phyloP scores from a whole-genome alignment of 768 basidiomycete species.

The Mycena filopes region DNA sequence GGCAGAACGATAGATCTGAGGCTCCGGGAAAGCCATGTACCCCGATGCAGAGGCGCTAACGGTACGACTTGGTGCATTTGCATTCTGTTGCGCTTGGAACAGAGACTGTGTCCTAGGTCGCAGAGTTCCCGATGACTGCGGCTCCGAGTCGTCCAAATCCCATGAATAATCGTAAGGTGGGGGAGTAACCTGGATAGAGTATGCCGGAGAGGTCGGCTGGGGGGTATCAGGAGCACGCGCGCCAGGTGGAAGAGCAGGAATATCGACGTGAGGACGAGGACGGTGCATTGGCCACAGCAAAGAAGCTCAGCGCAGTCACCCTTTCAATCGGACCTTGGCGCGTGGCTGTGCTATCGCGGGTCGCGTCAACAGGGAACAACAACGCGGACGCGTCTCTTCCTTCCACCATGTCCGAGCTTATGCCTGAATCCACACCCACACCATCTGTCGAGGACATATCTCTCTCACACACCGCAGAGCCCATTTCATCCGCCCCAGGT shows the following conservation, averaged over 20 bases:
- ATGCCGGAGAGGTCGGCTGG: conserved; percentile 23
- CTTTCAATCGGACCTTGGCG: background rate
- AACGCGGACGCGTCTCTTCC: background rate
- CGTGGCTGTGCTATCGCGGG: background rate
- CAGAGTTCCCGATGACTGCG: conserved; percentile 33
- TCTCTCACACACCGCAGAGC: background rate
- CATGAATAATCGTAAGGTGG: conserved; percentile 26
- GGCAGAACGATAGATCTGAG: conserved; percentile 58
- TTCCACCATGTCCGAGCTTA: conserved; percentile 30
- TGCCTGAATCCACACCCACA: background rate
- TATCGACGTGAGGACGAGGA: conserved; percentile 26
- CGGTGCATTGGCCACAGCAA: conserved; percentile 12
- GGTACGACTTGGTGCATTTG: conserved; percentile 49
- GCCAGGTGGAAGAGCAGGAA: conserved; percentile 17
- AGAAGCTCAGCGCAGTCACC: background rate
- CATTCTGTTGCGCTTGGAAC: conserved; percentile 38
- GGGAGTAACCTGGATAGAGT: conserved; percentile 35
- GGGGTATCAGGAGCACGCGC: conserved; percentile 21
- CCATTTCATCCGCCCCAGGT: conserved; percentile 67
- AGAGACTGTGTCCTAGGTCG: conserved; percentile 49
- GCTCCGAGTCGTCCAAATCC: conserved; percentile 21
- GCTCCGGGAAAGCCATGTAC: conserved; percentile 60
- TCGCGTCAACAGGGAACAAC: background rate
- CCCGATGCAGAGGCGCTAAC: conserved; percentile 46
- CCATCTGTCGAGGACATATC: too few relatives aligned